These are phyloP conservation scores for Smithsoniella earleae DNA, from an alignment of 163 green algal species.

Conservation along the genomic window DNA sequence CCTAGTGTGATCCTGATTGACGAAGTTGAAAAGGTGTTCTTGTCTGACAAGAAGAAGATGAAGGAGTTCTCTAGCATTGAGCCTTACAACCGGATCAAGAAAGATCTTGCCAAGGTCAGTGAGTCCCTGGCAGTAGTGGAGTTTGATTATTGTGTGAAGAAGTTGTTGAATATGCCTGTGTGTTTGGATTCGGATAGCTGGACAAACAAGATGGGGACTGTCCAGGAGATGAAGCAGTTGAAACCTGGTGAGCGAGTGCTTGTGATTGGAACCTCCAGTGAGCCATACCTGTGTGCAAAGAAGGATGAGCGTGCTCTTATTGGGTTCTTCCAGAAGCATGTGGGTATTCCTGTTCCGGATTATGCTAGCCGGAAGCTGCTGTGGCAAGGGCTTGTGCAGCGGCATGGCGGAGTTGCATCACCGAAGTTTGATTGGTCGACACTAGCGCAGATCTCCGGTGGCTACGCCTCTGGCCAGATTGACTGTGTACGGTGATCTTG, in stretches of 20 bases:
- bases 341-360: conserved; percentile 72
- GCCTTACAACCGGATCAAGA: conserved; percentile 73
- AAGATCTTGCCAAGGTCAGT: conserved; percentile 53
- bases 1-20: conserved; percentile 76
- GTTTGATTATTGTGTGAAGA: too few relatives aligned
- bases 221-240: conserved; percentile 43
- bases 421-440: conserved; percentile 66
- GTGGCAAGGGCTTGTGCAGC: conserved; percentile 55
- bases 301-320: conserved; percentile 76
- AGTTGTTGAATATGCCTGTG: too few relatives aligned
- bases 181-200: too few relatives aligned
- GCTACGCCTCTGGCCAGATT: conserved; percentile 56
- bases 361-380: conserved; percentile 63
- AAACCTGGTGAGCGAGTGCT: conserved; percentile 59
- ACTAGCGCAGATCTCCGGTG: conserved; percentile 55
- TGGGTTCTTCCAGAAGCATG: conserved; percentile 66
- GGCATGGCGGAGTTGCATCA: conserved; percentile 44
- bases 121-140: background rate
- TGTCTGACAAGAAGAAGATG: conserved; percentile 73
- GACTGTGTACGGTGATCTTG: conserved; percentile 45
- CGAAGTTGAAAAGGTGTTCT: conserved; percentile 83
- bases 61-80: conserved; percentile 63
- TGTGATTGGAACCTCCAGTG: conserved; percentile 57
- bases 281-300: conserved; percentile 64
- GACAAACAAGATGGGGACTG: too few relatives aligned